Evolutionary conservation across 108 stramenopile species (phyloP), one percentile per base, ranked within the genome.

Genomic region (Skeletonema costatum): DNA sequence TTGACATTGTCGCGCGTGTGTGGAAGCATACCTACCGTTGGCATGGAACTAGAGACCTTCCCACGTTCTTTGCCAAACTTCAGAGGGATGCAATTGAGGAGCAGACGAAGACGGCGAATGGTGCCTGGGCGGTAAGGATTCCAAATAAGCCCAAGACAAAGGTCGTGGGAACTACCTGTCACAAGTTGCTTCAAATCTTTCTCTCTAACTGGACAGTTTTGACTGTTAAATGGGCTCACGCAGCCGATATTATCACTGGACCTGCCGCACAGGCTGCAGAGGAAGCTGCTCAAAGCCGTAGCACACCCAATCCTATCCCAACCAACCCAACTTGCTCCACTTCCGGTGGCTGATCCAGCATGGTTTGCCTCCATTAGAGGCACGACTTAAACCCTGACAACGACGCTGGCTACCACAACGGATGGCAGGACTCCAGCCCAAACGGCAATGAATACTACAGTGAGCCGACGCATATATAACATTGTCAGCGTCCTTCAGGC

Each of bases 11-110:
- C 1, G 68, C 75, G 29, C 86, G 94, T 21, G 78, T 91, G 56
- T 79, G 86, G 60, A 97, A 97, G 84, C 97, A 98, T 72, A 94
- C 94, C 0, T 98, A 98, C 73, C 73, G 81, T n/a, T 97, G 93
- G 92, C 87, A 90, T 74, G 96, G 96, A 35, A 71, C 65, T 68
- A 84, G 86, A 30, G 78, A 80, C 31, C 64, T 96, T 21, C 78
- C 83, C 50, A 58, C 46, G 8, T 71, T 87, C 65, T 90, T 97
- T 67, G 88, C 86, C 42, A 63, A 78, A 4, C 69, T 95, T 44
- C 94, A 95, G 73, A 70, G 73, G 50, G 76, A 86, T 36, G 93
- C 85, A 12, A 50, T 91, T 29, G 29, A 46, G 9, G 89, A 89
- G 53, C 41, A 62, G 13, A 60, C 51, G 19, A 32, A 56, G 4